phyloP scores from a whole-genome alignment of 2,329 filamentous ascomycete genomes.

The Xylariaceae sp. region DNA sequence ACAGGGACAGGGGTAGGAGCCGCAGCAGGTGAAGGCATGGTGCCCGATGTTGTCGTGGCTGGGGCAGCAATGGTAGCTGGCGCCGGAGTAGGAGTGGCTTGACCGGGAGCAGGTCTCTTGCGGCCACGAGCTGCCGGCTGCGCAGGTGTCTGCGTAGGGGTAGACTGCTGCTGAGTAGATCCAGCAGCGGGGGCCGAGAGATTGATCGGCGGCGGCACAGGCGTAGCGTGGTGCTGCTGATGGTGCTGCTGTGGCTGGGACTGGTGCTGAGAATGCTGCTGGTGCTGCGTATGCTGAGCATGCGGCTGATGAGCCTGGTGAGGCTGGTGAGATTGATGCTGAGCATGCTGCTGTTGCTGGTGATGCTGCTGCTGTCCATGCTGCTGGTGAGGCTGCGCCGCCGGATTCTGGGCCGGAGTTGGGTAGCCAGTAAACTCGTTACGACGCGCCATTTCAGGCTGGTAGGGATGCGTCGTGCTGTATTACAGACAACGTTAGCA shows the following conservation, averaged over 20 bases:
- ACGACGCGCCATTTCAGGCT: conserved; percentile 47
- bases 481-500: conserved; percentile 37
- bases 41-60: conserved; percentile 31
- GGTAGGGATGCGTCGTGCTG: conserved; percentile 45
- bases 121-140: conserved; percentile 33
- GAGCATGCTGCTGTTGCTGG: conserved; percentile 34
- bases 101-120: conserved; percentile 32
- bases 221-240: conserved; percentile 34
- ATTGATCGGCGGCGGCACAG: conserved; percentile 35
- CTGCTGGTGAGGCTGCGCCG: conserved; percentile 34
- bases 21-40: conserved; percentile 33
- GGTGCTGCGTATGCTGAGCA: conserved; percentile 32
- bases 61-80: conserved; percentile 29
- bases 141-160: conserved; percentile 33
- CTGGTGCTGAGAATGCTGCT: conserved; percentile 34
- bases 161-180: conserved; percentile 34
- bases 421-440: conserved; percentile 36
- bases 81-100: conserved; percentile 27
- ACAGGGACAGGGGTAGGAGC: conserved; percentile 36
- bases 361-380: conserved; percentile 32
- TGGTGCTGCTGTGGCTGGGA: conserved; percentile 35
- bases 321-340: conserved; percentile 33
- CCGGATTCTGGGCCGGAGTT: conserved; percentile 27
- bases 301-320: conserved; percentile 32
- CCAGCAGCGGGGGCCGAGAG: conserved; percentile 30